Conservation (phyloP, 805 yeast species). For the Ogataea siamensis region DNA sequence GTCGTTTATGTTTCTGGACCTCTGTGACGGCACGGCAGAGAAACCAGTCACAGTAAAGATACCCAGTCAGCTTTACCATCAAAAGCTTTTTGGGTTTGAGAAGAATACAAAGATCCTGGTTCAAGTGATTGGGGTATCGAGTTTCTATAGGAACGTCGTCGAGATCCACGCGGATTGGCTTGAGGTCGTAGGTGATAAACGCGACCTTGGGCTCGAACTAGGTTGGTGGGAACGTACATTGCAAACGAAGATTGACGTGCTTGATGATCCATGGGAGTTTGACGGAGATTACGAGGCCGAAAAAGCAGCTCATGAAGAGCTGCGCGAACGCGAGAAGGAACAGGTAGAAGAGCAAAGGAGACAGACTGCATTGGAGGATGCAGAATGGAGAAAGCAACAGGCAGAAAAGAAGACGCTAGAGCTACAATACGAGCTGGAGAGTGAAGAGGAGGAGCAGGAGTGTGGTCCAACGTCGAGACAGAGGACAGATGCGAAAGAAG, state of each 20-base stretch:
- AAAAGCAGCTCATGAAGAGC: conserved; percentile 4
- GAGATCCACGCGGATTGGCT: conserved; percentile 35
- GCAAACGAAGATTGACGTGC: conserved; percentile 18
- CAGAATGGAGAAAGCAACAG: too few relatives aligned
- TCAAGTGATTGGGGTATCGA: conserved; percentile 28
- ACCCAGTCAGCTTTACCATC: conserved; percentile 17
- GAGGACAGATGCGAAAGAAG: too few relatives aligned
- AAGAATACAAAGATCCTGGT: conserved; percentile 29
- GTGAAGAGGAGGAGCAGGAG: too few relatives aligned
- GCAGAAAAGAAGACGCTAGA: too few relatives aligned
- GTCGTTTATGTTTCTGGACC: conserved; percentile 22
- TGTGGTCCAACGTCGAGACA: too few relatives aligned
- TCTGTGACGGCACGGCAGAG: conserved; percentile 34
- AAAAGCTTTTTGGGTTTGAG: conserved; percentile 22
- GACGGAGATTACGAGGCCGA: conserved; percentile 13
- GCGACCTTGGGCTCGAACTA: conserved; percentile 32
- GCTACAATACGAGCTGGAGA: too few relatives aligned
- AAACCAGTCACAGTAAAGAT: conserved; percentile 28
- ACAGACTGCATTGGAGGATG: too few relatives aligned
- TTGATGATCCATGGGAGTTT: conserved; percentile 37
- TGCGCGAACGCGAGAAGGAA: background rate
- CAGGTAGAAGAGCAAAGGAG: background rate
- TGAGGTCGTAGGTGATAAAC: conserved; percentile 22
- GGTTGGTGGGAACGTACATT: conserved; percentile 37
- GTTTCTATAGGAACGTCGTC: conserved; percentile 16